Base-by-base conservation (phyloP, 225 moss, liverwort and hornwort species). In the Straminergon stramineum region DNA sequence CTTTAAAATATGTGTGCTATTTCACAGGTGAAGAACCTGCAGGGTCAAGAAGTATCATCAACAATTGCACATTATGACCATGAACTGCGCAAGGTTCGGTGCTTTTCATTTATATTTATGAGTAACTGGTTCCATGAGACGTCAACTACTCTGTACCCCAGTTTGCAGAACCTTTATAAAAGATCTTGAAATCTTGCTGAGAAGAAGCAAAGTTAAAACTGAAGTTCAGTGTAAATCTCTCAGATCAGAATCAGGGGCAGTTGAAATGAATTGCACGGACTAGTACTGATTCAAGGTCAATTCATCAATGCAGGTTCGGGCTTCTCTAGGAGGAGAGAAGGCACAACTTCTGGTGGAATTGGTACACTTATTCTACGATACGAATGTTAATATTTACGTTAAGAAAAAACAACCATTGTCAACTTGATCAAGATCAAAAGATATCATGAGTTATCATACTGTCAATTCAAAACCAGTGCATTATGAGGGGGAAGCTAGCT, bases 31-130 rank as follows among this genome's bases (percentile, higher is more conserved):
- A 95, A 94, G 90, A 92, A 91, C 41, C 90, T 96, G 52, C 94
- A 95, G 65, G 91, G 93, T 81, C 93, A 93, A 86, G 97, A 97
- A 83, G 85, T 94, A 61, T 92, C 95, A 88, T 93, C 95, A 28
- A 96, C 95, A 45, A 95, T 96, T 79, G 94, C 96, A 35, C 96
- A 95, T 84, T 96, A 97, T 82, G 96, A 97, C 88, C 92, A 93
- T 83, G 97, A 97, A 90, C 92, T 97, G 86, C 95, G 93, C 86
- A 97, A 96, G 94, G 97, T 97, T 90, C 60, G 48, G 60, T 63
- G 20, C 76, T 69, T 2, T 39, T 66, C 64, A 41, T n/a, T 7
- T 68, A 22, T 55, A 22, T 32, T 37, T n/a, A 32, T 26, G 62
- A 85, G 24, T 21, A 76, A 82, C 82, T 57, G 53, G 17, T 70